Evolutionary conservation across 257 asterid genomes (phyloP).

Genomic region (Avicennia marina): DNA sequence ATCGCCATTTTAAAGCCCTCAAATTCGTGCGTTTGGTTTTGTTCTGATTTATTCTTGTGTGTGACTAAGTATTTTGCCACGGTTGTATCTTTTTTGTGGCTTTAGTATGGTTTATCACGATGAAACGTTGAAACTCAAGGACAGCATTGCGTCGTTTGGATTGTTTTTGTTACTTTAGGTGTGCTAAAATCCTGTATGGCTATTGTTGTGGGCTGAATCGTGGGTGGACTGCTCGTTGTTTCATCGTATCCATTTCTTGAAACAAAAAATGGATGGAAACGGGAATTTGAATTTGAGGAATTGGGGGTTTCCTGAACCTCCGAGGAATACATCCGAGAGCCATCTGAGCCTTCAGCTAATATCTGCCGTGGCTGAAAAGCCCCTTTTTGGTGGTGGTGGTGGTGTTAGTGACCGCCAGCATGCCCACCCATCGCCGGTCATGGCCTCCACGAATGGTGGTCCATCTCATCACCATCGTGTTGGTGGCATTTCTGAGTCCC

Average conservation of each 20-base stretch:
- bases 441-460: conserved; percentile 58
- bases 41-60: neutral
- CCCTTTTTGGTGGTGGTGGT: conserved; percentile 37
- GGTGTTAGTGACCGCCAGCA: conserved; percentile 30
- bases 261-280: conserved; percentile 66
- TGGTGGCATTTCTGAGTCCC: conserved; percentile 47
- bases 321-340: conserved; percentile 28
- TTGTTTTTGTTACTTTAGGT: conserved; percentile 15
- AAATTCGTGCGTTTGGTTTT: conserved; percentile 15
- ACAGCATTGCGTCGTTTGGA: conserved; percentile 12
- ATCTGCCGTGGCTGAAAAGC: conserved; percentile 51
- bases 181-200: conserved; percentile 6
- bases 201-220: conserved; percentile 17
- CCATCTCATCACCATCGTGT: conserved; percentile 62
- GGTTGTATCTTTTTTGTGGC: conserved; percentile 21
- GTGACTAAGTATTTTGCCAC: neutral
- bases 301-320: conserved; percentile 51
- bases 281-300: conserved; percentile 44
- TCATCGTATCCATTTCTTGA: conserved; percentile 6
- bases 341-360: conserved; percentile 54
- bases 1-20: neutral
- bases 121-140: conserved; percentile 11
- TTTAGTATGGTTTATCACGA: conserved; percentile 23
- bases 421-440: conserved; percentile 29
- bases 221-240: conserved; percentile 3